These are phyloP conservation scores for Emiliania huxleyi DNA, from an alignment of 78 protist genomes.

Conservation along the genomic window DNA sequence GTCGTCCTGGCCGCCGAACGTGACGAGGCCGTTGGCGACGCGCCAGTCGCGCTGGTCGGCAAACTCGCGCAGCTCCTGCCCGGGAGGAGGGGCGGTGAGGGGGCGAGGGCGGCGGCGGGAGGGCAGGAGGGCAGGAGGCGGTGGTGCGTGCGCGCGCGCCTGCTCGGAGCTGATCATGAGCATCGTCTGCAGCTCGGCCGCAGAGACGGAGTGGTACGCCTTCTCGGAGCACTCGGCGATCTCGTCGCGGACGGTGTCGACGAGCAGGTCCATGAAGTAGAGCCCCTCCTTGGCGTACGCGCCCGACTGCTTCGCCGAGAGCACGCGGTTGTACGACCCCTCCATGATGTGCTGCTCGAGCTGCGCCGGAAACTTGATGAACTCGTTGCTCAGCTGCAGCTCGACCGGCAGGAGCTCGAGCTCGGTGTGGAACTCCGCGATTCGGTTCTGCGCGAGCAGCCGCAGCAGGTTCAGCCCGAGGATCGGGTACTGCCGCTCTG, in stretches of 20 bases:
- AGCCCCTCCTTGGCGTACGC: not conserved
- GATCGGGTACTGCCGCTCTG: constrained; percentile 15
- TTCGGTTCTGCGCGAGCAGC: constrained; percentile 58
- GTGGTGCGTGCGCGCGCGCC: too few relatives aligned
- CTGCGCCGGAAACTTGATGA: constrained; percentile 13
- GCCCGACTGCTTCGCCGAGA: not conserved
- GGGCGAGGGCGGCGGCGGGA: too few relatives aligned
- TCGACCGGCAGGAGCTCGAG: constrained; percentile 43
- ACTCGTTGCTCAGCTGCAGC: not conserved
- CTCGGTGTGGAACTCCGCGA: constrained; percentile 70
- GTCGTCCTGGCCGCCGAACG: not conserved
- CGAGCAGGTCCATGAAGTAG: constrained; percentile 33
- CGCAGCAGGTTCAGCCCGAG: constrained; percentile 72
- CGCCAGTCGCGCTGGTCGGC: not conserved
- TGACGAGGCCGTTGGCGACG: not conserved
- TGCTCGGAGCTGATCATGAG: not conserved
- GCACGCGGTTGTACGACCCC: constrained; percentile 56
- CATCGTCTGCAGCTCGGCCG: not conserved
- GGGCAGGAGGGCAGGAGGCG: too few relatives aligned
- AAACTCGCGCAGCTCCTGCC: not conserved
- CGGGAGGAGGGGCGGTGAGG: too few relatives aligned
- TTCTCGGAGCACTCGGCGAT: constrained; percentile 34
- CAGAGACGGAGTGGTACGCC: not conserved
- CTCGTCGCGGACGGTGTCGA: constrained; percentile 39
- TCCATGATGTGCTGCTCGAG: constrained; percentile 75